Evolutionary conservation across 345 rosid species (phyloP).

Genomic region (Camelina sativa): DNA sequence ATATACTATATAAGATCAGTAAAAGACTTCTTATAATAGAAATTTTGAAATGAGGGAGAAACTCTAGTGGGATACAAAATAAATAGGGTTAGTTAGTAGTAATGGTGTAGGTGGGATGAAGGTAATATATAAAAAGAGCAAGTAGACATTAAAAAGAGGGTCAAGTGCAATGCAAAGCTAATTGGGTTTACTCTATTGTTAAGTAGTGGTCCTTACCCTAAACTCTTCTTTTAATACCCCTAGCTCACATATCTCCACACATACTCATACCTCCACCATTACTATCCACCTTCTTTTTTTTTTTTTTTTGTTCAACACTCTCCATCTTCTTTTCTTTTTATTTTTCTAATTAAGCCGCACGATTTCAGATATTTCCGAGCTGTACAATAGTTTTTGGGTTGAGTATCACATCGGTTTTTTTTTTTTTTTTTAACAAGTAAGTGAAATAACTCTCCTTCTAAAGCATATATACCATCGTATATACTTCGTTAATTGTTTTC

Average conservation of each 20-base stretch:
- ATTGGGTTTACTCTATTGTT: conserved; percentile 31
- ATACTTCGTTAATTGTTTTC: neutral
- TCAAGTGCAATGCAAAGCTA: conserved; percentile 31
- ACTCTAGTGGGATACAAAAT: neutral
- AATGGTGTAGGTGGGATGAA: conserved; percentile 9
- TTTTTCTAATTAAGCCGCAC: neutral
- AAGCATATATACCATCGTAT: conserved; percentile 7
- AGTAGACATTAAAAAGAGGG: conserved; percentile 37
- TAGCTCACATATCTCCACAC: conserved; percentile 30
- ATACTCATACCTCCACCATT: conserved; percentile 20
- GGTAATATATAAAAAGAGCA: conserved; percentile 20
- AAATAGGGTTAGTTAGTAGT: conserved; percentile 21
- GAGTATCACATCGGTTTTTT: neutral
- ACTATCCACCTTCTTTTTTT: neutral
- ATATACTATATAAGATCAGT: neutral
- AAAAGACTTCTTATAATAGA: neutral
- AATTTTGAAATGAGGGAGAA: neutral
- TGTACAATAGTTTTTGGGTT: neutral
- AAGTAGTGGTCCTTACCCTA: conserved; percentile 44
- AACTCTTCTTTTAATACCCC: conserved; percentile 37
- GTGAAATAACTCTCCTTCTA: neutral
- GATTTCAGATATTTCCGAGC: neutral
- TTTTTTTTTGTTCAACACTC: neutral
- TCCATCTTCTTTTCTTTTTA: neutral
- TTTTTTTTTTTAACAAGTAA: no score